Evolutionary conservation across 495 filamentous ascomycete species (phyloP), one percentile per base, ranked within the genome.

Genomic region (Penicillium cinerascens): DNA sequence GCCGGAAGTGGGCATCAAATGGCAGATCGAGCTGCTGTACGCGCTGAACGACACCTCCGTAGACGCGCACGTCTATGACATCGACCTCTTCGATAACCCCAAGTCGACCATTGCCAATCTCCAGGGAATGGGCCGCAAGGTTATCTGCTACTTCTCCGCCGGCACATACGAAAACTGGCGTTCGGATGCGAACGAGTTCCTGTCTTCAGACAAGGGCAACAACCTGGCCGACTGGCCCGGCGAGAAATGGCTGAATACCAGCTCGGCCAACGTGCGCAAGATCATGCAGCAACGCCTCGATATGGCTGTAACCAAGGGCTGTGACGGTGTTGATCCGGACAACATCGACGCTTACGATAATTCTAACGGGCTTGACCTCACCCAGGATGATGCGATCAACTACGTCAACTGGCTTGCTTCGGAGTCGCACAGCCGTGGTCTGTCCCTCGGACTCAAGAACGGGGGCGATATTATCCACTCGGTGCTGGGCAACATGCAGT

Each of bases 111-210:
- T 86, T 49, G 49, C 66, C 4, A 51, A 61, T 0, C 69, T 87
- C 1, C 79, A 86, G 38, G 37, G 29, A 4, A 50, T 66, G 25
- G 71, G 70, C 11, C 73, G 79, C 48, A 83, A 77, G 41, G 80
- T 87, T 22, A 85, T 89, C 50, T 90, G 87, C 73, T 90, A 89
- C 63, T 89, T 88, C 70, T 82, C 78, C 10, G 87, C 85, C 1
- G 87, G 87, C 6, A 81, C 76, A 15, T 86, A 78, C 51, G 83
- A 87, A 66, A 60, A 78, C 50, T 80, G 74, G 66, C 78, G 85
- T 5, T 63, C 72, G 5, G 87, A 90, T 58, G 65, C 77, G 4
- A 44, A 33, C 42, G 36, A 77, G 0, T 90, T 89, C 68, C 52
- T 61, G 1, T 20, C 57, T 0, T 55, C 63, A 1, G 86, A 87